These are phyloP conservation scores for Hymenoscyphus occultus DNA, from an alignment of 2,329 filamentous ascomycete genomes.

Conservation along the genomic window DNA sequence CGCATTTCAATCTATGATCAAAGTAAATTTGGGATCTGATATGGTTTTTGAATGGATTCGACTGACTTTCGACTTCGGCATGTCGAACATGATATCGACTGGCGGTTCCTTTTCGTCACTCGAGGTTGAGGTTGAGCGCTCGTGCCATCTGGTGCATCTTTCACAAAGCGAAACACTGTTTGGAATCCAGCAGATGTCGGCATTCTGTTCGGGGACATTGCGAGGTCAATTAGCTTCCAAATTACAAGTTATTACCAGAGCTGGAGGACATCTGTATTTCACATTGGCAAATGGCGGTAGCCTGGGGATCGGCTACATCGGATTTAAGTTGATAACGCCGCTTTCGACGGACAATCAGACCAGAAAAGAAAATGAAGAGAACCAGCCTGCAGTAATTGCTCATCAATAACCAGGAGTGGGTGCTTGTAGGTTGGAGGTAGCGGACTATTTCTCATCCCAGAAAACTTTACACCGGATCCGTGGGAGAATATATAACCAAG, in stretches of 20 bases:
- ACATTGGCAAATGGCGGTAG: not conserved
- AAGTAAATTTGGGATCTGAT: not conserved
- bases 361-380: too few relatives aligned
- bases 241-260: not conserved
- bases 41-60: not conserved
- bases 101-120: slow-evolving; percentile 16
- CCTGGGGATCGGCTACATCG: not conserved
- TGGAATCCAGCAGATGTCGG: slow-evolving; percentile 12
- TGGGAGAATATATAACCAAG: too few relatives aligned
- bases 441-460: too few relatives aligned
- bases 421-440: too few relatives aligned
- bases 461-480: too few relatives aligned
- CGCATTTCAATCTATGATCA: slow-evolving; percentile 15
- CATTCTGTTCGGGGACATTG: slow-evolving; percentile 6
- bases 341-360: too few relatives aligned
- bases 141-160: slow-evolving; percentile 5
- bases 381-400: too few relatives aligned
- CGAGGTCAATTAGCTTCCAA: not conserved
- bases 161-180: slow-evolving; percentile 16
- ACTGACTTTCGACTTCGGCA: slow-evolving; percentile 17
- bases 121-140: slow-evolving; percentile 7
- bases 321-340: not conserved
- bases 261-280: not conserved
- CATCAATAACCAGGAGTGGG: too few relatives aligned
- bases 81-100: slow-evolving; percentile 15